phyloP scores from a whole-genome alignment of 2,329 filamentous ascomycete genomes.

The Lecanicillium sp. region DNA sequence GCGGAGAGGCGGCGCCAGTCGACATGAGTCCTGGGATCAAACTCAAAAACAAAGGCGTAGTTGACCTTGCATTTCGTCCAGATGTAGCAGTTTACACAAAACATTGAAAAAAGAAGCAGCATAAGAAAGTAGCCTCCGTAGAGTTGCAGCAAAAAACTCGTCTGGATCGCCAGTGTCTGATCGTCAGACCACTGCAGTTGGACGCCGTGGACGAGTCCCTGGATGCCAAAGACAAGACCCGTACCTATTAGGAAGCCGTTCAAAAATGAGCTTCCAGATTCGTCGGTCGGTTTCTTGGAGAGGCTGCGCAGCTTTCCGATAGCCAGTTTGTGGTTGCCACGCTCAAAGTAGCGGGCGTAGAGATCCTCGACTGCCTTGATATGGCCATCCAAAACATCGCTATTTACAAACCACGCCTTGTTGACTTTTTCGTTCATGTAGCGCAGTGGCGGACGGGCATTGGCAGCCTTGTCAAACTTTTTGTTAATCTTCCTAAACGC shows the following conservation, averaged over 20 bases:
- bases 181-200: constrained; percentile 45
- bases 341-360: constrained; percentile 90
- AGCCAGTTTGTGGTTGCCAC: constrained; percentile 86
- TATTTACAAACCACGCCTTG: constrained; percentile 84
- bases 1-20: constrained; percentile 86
- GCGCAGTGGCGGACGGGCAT: constrained; percentile 65
- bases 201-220: constrained; percentile 55
- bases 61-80: constrained; percentile 87
- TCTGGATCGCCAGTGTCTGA: constrained; percentile 37
- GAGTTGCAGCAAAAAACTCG: constrained; percentile 71
- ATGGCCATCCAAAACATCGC: constrained; percentile 72
- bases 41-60: constrained; percentile 94
- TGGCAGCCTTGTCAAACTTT: constrained; percentile 90
- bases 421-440: constrained; percentile 92
- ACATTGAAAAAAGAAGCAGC: constrained; percentile 71
- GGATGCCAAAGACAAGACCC: constrained; percentile 56
- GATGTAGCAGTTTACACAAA: constrained; percentile 74
- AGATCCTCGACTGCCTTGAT: constrained; percentile 80
- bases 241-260: constrained; percentile 61
- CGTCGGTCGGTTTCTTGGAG: constrained; percentile 46
- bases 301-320: constrained; percentile 76
- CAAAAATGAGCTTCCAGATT: constrained; percentile 49
- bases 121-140: constrained; percentile 90
- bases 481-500: constrained; percentile 98
- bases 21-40: constrained; percentile 75